phyloP scores from a whole-genome alignment of 2,329 filamentous ascomycete genomes.

The Aspergillus sp. region DNA sequence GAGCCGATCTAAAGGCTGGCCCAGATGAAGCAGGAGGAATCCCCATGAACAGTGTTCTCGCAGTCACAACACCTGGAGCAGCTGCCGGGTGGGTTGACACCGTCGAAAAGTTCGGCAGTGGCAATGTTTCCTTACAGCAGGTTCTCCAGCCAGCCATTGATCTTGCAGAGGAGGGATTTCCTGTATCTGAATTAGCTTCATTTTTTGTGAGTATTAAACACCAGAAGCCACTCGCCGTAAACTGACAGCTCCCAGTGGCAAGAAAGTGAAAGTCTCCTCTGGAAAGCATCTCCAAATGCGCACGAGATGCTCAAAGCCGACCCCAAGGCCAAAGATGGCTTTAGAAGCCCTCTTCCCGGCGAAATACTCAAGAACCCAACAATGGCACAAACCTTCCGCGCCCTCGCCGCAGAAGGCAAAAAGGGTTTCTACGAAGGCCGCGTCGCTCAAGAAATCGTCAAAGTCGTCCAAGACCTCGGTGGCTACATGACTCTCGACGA shows the following conservation, averaged over 20 bases:
- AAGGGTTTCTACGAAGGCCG: slow-evolving; percentile 86
- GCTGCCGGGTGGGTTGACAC: slow-evolving; percentile 92
- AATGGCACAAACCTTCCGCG: slow-evolving; percentile 76
- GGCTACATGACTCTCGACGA: slow-evolving; percentile 79
- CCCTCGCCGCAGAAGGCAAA: slow-evolving; percentile 77
- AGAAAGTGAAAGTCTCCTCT: slow-evolving; percentile 61
- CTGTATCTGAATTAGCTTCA: slow-evolving; percentile 77
- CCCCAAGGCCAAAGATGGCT: slow-evolving; percentile 64
- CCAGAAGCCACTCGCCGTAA: background rate
- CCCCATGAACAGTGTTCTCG: slow-evolving; percentile 72
- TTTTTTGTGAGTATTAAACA: slow-evolving; percentile 57
- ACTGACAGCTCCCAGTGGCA: slow-evolving; percentile 62
- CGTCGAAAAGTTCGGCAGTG: slow-evolving; percentile 84
- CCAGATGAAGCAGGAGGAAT: slow-evolving; percentile 61
- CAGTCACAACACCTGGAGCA: slow-evolving; percentile 85
- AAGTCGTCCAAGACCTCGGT: slow-evolving; percentile 72
- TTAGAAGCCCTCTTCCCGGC: slow-evolving; percentile 72
- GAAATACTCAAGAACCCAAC: slow-evolving; percentile 87
- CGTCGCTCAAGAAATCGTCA: slow-evolving; percentile 77
- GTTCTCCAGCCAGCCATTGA: slow-evolving; percentile 81
- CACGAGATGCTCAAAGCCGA: slow-evolving; percentile 85
- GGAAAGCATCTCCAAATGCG: slow-evolving; percentile 78
- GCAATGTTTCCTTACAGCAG: slow-evolving; percentile 73
- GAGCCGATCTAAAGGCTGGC: slow-evolving; percentile 66
- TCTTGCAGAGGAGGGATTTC: slow-evolving; percentile 84